Percentiles rank a stretch among this genome's conserved stretches.
phyloP scores from a whole-genome alignment of 176 grass and related monocot species.

The Eleusine coracana region DNA sequence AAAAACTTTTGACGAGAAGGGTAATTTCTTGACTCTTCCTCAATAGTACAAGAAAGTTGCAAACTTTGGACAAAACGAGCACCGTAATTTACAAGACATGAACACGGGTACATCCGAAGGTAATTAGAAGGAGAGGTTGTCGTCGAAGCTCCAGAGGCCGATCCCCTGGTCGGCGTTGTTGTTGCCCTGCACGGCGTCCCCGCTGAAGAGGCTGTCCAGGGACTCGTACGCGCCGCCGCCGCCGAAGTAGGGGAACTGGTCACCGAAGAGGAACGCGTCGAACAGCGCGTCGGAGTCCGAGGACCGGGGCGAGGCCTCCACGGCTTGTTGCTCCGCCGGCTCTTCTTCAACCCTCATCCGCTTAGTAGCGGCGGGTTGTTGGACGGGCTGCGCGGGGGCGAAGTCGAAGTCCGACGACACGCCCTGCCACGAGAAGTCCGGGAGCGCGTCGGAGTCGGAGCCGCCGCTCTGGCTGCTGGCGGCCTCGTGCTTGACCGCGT shows the following conservation, averaged over 20 bases:
- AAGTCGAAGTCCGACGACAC: constrained; percentile 21
- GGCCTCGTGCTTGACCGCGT: constrained; percentile 28
- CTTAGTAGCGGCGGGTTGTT: constrained; percentile 13
- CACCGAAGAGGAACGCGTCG: constrained; percentile 40
- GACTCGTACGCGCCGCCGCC: constrained; percentile 52
- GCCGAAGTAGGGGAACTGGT: constrained; percentile 54
- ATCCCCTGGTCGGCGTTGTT: constrained; percentile 9
- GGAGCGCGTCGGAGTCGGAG: constrained; percentile 27
- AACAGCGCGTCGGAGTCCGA: constrained; percentile 38
- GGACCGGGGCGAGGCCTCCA: constrained; percentile 5
- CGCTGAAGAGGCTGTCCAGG: constrained; percentile 56
- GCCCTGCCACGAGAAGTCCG: constrained; percentile 67
- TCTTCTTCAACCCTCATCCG: constrained; percentile 28
- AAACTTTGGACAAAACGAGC: neutral
- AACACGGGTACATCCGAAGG: neutral
- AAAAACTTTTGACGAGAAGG: neutral
- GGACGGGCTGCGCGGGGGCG: neutral
- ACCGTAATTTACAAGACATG: constrained; percentile 39
- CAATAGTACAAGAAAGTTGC: neutral
- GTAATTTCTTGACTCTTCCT: constrained; percentile 1
- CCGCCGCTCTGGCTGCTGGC: constrained; percentile 5
- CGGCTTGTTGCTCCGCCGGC: neutral
- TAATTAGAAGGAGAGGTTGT: constrained; percentile 54
- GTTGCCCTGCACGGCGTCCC: constrained; percentile 49
- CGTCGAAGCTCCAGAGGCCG: constrained; percentile 89